phyloP scores from a whole-genome alignment of 2,329 filamentous ascomycete species.

The Pseudopithomyces chartarum region DNA sequence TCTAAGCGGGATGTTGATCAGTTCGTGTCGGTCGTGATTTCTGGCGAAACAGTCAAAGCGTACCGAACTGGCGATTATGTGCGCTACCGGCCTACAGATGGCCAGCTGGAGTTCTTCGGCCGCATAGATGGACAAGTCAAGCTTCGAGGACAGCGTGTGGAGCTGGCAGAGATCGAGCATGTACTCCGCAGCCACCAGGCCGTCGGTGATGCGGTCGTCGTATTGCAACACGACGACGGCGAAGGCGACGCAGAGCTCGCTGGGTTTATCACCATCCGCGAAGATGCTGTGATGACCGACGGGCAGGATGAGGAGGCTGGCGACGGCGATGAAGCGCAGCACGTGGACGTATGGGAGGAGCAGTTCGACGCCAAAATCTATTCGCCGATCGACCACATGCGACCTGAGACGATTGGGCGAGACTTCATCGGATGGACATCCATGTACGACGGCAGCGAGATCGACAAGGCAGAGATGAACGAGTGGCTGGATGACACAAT shows the following conservation, averaged over 20 bases:
- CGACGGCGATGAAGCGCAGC: background rate
- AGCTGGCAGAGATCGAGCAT: background rate
- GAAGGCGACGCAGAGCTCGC: background rate
- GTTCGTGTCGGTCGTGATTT: background rate
- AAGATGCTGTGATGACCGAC: background rate
- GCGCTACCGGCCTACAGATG: background rate
- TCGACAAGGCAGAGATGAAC: conserved; percentile 15
- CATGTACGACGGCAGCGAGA: conserved; percentile 15
- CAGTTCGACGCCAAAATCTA: conserved; percentile 10
- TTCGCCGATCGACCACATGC: background rate
- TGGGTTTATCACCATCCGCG: background rate
- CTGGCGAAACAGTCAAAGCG: background rate
- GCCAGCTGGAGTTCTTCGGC: background rate
- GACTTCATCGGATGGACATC: conserved; percentile 15
- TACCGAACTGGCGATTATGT: background rate
- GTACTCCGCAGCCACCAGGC: no score
- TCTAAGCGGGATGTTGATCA: background rate
- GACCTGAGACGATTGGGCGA: conserved; percentile 5
- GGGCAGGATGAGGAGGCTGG: background rate
- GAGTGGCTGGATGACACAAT: conserved; percentile 18
- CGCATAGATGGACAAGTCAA: background rate
- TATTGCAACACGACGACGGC: background rate
- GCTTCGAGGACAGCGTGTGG: background rate
- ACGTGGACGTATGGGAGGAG: conserved; percentile 7
- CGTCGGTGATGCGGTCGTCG: background rate